Evolutionary conservation across 805 yeast species (phyloP).

Genomic region (Zygoascus biomembranicola): DNA sequence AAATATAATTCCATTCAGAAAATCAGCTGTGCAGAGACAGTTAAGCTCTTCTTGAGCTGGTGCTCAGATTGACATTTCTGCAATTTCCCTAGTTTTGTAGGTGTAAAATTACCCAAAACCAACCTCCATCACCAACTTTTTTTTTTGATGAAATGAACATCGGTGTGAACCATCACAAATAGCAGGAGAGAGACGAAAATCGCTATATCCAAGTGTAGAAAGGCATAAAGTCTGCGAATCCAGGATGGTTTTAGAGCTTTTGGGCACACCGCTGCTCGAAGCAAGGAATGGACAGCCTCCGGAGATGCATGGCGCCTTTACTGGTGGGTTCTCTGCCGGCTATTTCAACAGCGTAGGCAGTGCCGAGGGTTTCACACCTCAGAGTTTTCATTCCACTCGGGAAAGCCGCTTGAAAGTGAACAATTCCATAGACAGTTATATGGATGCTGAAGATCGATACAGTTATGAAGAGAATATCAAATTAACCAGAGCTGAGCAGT

Average conservation of each 20-base stretch:
- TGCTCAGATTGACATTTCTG: too few relatives aligned
- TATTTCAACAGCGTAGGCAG: constrained; percentile 29
- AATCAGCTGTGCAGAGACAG: neutral
- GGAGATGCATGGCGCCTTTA: neutral
- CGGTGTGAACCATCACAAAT: too few relatives aligned
- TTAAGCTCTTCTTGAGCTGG: too few relatives aligned
- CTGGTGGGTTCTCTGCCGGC: constrained; percentile 31
- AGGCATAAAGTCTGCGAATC: too few relatives aligned
- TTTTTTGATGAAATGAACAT: too few relatives aligned
- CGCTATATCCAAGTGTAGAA: too few relatives aligned
- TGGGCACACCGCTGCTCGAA: neutral
- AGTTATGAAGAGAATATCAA: constrained; percentile 14
- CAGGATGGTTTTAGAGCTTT: neutral
- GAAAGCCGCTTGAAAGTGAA: neutral
- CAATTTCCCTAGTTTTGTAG: too few relatives aligned
- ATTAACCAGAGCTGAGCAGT: neutral
- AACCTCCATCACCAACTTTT: too few relatives aligned
- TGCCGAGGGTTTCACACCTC: constrained; percentile 29
- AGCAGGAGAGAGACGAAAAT: too few relatives aligned
- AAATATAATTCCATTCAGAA: neutral
- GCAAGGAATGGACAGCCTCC: neutral
- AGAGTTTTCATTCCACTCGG: constrained; percentile 19
- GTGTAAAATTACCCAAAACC: too few relatives aligned
- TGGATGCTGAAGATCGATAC: constrained; percentile 29
- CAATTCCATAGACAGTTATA: constrained; percentile 20